A percentile compares a stretch with the other conserved stretches of the same genome.
Evolutionary conservation across 2,329 filamentous ascomycete species (phyloP).

Genomic region (Sclerotiophoma versabilis): DNA sequence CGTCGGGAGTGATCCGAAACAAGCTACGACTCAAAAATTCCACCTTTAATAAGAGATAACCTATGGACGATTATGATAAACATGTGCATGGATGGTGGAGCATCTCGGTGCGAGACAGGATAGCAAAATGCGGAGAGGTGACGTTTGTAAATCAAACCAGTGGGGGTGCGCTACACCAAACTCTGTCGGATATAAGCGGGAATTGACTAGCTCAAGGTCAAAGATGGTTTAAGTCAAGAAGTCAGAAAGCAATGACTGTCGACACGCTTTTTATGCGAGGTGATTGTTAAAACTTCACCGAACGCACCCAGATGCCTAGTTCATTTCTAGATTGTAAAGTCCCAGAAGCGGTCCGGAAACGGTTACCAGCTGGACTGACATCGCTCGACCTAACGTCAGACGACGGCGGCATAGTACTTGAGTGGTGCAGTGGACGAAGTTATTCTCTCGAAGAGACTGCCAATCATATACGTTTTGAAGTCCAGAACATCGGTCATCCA

Average conservation of each 20-base stretch:
- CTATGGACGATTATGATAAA: not conserved
- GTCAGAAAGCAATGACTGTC: not conserved
- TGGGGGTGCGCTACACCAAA: conserved; percentile 6
- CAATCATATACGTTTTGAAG: conserved; percentile 25
- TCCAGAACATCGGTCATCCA: conserved; percentile 29
- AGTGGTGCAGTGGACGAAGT: not conserved
- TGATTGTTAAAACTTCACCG: too few relatives aligned
- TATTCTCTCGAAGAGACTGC: conserved; percentile 1
- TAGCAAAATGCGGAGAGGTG: conserved; percentile 1
- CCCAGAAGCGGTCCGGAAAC: not conserved
- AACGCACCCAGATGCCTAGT: too few relatives aligned
- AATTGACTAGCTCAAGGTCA: conserved; percentile 6
- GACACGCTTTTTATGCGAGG: not conserved
- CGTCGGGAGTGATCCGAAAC: not conserved
- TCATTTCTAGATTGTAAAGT: too few relatives aligned
- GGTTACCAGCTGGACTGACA: not conserved
- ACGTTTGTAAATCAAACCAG: conserved; percentile 4
- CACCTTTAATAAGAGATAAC: not conserved
- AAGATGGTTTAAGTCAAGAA: not conserved
- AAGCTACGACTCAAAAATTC: too few relatives aligned
- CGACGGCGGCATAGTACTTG: conserved; percentile 17
- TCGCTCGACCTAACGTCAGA: not conserved
- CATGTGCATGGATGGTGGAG: not conserved
- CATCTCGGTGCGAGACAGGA: not conserved
- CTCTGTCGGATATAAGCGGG: conserved; percentile 18